phyloP scores from a whole-genome alignment of 257 asterid species.

The Solanum piurae region DNA sequence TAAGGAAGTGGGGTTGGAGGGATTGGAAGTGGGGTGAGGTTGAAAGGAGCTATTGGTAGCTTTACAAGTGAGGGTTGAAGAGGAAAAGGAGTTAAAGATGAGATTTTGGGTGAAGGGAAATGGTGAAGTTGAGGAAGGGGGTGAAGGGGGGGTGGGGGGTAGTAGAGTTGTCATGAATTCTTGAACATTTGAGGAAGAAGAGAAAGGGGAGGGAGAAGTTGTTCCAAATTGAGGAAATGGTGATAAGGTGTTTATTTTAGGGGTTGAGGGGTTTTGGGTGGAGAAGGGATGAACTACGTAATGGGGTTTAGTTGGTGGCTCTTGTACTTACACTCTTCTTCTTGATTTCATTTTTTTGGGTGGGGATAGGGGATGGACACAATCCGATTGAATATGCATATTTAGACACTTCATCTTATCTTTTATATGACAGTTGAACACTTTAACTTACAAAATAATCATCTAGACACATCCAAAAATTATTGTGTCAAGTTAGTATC shows the following conservation, averaged over 20 bases:
- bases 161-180: constrained; percentile 41
- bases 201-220: background rate
- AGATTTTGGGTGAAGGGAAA: constrained; percentile 17
- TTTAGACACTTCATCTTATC: background rate
- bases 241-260: background rate
- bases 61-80: constrained; percentile 17
- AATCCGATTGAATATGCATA: background rate
- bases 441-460: background rate
- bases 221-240: background rate
- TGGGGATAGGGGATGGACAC: too few species aligned
- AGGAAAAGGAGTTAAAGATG: constrained; percentile 19
- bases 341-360: background rate
- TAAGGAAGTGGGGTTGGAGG: constrained; percentile 22
- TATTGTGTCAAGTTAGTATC: background rate
- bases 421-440: background rate
- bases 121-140: constrained; percentile 5
- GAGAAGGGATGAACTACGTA: constrained; percentile 42
- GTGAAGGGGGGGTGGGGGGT: background rate
- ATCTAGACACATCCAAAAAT: background rate
- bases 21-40: constrained; percentile 22
- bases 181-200: constrained; percentile 24
- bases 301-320: background rate
- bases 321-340: background rate
- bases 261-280: constrained; percentile 31
- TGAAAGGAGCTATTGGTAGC: constrained; percentile 18